Conservation (phyloP, 1,284 basidiomycete species). For the Ganoderma meredithae region DNA sequence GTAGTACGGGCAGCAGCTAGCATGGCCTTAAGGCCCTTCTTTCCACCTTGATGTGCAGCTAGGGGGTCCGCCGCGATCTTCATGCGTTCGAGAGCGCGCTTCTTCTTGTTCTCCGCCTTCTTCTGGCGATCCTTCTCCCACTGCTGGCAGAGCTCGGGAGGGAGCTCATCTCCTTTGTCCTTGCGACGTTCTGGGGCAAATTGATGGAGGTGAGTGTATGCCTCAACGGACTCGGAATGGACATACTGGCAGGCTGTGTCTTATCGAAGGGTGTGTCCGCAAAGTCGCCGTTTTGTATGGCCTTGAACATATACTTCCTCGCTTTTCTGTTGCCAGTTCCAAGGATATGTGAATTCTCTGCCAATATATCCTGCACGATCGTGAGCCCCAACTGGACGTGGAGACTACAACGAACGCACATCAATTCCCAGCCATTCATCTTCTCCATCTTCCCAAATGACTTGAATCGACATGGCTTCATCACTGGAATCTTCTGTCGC, state of each 20-base stretch:
- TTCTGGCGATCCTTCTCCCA: constrained; percentile 85
- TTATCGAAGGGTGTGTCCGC: constrained; percentile 41
- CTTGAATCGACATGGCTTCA: constrained; percentile 41
- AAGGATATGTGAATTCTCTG: constrained; percentile 51
- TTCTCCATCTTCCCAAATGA: constrained; percentile 67
- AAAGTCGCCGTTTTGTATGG: constrained; percentile 64
- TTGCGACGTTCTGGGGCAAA: constrained; percentile 58
- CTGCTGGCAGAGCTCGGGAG: constrained; percentile 69
- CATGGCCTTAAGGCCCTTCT: constrained; percentile 74
- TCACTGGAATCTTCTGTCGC: constrained; percentile 38
- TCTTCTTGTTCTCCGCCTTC: constrained; percentile 81
- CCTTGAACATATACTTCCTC: constrained; percentile 66
- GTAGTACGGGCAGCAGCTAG: constrained; percentile 59
- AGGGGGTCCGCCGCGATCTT: constrained; percentile 64
- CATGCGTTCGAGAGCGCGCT: constrained; percentile 65
- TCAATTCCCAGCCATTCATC: constrained; percentile 72
- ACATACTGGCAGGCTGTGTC: constrained; percentile 40
- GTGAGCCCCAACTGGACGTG: neutral
- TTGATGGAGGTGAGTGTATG: neutral
- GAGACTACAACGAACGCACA: constrained; percentile 45
- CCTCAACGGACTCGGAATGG: neutral
- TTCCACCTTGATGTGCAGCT: constrained; percentile 63
- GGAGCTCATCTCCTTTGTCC: constrained; percentile 66
- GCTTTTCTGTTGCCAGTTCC: constrained; percentile 53
- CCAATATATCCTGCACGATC: constrained; percentile 49